Percentiles rank a stretch among this genome's conserved stretches.
Conservation (phyloP, 257 asterid genomes). For the Nicotiana sylvestris region DNA sequence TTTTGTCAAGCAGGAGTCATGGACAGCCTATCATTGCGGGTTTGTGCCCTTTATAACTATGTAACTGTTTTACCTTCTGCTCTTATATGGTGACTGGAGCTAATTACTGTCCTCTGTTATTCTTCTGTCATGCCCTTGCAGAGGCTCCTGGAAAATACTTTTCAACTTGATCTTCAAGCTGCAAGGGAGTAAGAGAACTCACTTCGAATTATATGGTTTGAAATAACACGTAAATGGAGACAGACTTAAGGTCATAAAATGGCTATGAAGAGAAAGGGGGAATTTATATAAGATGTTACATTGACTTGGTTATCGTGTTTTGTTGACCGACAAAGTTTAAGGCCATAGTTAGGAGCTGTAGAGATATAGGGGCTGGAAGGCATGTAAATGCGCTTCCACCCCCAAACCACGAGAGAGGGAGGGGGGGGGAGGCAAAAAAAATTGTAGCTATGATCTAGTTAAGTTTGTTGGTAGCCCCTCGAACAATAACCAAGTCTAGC, state of each 20-base stretch:
- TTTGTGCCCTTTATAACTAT: conserved; percentile 24
- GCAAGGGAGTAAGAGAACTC: conserved; percentile 71
- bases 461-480: not conserved
- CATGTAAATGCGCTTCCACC: not conserved
- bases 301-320: not conserved
- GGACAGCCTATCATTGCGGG: conserved; percentile 83
- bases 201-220: not conserved
- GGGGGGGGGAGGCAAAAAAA: not conserved
- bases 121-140: conserved; percentile 28
- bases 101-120: not conserved
- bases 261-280: not conserved
- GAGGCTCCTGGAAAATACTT: conserved; percentile 92
- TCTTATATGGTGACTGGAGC: not conserved
- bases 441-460: not conserved
- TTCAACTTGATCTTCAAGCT: conserved; percentile 80
- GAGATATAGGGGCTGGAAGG: not conserved
- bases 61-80: conserved; percentile 1
- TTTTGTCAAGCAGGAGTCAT: conserved; percentile 81
- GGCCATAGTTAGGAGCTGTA: not conserved
- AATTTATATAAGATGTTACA: not conserved
- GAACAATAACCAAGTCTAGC: not conserved
- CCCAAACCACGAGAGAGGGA: not conserved
- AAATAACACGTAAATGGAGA: not conserved
- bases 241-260: not conserved
- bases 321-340: not conserved